Evolutionary conservation across 257 asterid genomes (phyloP), one percentile per base, ranked within the genome.

Genomic region (Scutellaria minor): DNA sequence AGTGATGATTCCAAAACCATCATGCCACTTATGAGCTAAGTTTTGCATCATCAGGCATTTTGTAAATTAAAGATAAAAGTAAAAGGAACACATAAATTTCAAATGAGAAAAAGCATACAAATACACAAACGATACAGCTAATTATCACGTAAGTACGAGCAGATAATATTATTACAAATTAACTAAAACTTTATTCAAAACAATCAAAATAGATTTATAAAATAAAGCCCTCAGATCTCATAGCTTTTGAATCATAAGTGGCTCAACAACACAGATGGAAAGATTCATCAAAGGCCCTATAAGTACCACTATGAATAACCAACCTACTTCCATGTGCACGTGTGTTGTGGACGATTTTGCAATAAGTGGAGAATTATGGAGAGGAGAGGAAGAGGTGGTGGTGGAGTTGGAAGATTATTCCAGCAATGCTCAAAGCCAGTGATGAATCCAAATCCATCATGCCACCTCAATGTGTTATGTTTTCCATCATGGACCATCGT

Each of bases 191-290:
- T 4, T 2, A 31, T 31, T 31, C 37, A 31, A 31, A 31, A 31
- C 37, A 31, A 4, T 31, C 5, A 31, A 31, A 31, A 4, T 31
- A 3, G 37, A 31, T 31, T 31, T 31, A 31, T 31, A 64, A 74
- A 24, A 45, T 0, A 24, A 72, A 82, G 83, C 92, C 93, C 93
- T 88, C 96, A 86, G 96, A 87, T 88, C 96, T 90, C 92, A 90
- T 86, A 88, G 95, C 96, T 90, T 89, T 67, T 63, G 60, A 2
- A 90, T 90, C 91, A 85, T 75, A 39, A 64, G 80, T 71, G 78
- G 80, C 73, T 68, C 48, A 2, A 31, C 37, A 31, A 4, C 37
- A 31, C 37, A 41, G 74, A 80, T 55, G 83, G 75, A n/a, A 14
- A 58, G 69, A 76, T 71, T 86, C 93, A 85, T 77, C 78, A 64